Percentiles rank a stretch among this genome's conserved stretches.
Evolutionary conservation across 441 rosid genomes (phyloP).

Genomic region (Theobroma grandiflorum): DNA sequence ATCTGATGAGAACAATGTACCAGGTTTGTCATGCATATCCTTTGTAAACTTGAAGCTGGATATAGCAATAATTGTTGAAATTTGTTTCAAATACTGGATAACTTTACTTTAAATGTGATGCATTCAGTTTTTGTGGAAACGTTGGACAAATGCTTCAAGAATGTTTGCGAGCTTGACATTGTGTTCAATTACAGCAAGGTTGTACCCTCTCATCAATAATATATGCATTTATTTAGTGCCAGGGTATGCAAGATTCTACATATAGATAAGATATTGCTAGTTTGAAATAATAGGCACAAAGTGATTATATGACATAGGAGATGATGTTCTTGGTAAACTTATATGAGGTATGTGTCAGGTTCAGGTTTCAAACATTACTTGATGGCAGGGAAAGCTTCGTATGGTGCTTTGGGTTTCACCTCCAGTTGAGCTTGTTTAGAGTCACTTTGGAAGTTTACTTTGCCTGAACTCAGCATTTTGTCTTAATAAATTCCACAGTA

Average conservation of each 20-base stretch:
- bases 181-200: conserved; percentile 96
- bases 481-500: too few relatives aligned
- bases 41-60: background rate
- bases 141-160: conserved; percentile 96
- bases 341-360: background rate
- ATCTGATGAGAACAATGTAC: background rate
- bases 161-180: conserved; percentile 93
- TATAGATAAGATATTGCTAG: background rate
- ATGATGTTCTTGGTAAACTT: background rate
- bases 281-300: background rate
- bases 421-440: background rate
- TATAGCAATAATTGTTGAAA: background rate
- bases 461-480: background rate
- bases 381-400: background rate
- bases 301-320: background rate
- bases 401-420: background rate
- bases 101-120: conserved; percentile 26
- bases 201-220: conserved; percentile 25
- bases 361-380: background rate
- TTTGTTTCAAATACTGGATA: conserved; percentile 30
- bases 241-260: background rate
- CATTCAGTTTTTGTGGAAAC: conserved; percentile 94
- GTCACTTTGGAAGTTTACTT: background rate
- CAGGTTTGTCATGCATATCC: background rate
- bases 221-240: conserved; percentile 8